Evolutionary conservation across 495 filamentous ascomycete species (phyloP), one percentile per base, ranked within the genome.

Genomic region (Xylaria longipes): DNA sequence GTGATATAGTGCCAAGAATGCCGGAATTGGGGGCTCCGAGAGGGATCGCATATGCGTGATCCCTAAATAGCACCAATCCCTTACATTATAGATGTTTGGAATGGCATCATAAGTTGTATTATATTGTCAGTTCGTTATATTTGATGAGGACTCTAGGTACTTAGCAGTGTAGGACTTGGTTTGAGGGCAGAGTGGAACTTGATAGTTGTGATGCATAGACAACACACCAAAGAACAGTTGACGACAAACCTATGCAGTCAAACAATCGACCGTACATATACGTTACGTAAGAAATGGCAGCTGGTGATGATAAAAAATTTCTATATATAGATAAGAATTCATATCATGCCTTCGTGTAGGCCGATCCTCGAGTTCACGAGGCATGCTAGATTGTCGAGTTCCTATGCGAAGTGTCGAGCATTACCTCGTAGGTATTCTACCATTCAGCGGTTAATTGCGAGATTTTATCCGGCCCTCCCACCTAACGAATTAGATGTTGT

Each of bases 1-100:
- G 6, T 35, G 2, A 14, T 66, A 52, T 25, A 66, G 29, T 66
- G 63, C 63, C 63, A 66, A 66, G 63, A 1, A 39, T 45, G 62
- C 5, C 63, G 63, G 63, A 50, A 8, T 35, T 25, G 0, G 8
- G 15, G 63, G 2, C 39, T 66, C 63, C 63, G 63, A 1, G 63
- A 25, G 3, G 31, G 20, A 66, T 66, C 31, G 22, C 62, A 64
- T 1, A 64, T 46, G 5, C 39, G 41, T 39, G 61, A 45, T 29
- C 39, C 12, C 11, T 29, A 46, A 65, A 65, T 65, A 65, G 62
- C 27, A 33, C 22, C 27, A 31, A 29, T 5, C 6, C 43, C 25
- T 29, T 48, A 31, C 3, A 27, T 31, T 48, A 41, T 43, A 27
- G 37, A 29, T 7, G 20, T 15, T 63, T 43, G 37, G 7, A 5